A percentile compares a stretch with the other conserved stretches of the same genome.
These are phyloP conservation scores for Fusarium redolens DNA, from an alignment of 2,329 filamentous ascomycete species.

Conservation along the genomic window DNA sequence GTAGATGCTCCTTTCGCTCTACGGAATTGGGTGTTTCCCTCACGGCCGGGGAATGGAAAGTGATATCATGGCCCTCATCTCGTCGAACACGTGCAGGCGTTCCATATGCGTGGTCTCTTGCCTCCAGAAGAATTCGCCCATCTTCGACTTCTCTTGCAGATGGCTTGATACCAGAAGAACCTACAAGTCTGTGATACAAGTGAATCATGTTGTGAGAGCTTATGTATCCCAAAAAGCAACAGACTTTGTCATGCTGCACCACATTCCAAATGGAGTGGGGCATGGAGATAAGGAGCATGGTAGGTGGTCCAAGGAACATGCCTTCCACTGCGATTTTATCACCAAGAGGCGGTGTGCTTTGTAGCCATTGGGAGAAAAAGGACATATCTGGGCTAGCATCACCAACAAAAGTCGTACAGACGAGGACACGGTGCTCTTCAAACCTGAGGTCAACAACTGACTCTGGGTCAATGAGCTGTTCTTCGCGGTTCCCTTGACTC, in stretches of 20 bases:
- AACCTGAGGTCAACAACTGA: constrained; percentile 67
- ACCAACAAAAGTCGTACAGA: constrained; percentile 74
- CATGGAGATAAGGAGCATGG: constrained; percentile 75
- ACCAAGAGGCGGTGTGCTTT: constrained; percentile 66
- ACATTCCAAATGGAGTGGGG: constrained; percentile 72
- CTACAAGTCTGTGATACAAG: constrained; percentile 69
- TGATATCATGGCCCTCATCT: constrained; percentile 46
- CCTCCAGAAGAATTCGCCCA: constrained; percentile 66
- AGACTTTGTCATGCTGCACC: constrained; percentile 74
- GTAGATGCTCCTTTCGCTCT: constrained; percentile 41
- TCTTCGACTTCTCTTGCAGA: constrained; percentile 67
- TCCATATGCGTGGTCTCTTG: constrained; percentile 58
- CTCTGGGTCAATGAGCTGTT: constrained; percentile 59
- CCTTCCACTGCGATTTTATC: constrained; percentile 72
- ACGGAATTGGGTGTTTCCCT: constrained; percentile 39
- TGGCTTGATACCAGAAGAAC: constrained; percentile 56
- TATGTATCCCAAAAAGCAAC: constrained; percentile 73
- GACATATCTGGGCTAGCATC: constrained; percentile 74
- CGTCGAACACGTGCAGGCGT: constrained; percentile 46
- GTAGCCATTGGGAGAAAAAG: constrained; percentile 74
- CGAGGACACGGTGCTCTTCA: constrained; percentile 71
- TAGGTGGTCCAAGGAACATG: constrained; percentile 75
- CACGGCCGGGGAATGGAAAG: constrained; percentile 39
- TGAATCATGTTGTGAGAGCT: constrained; percentile 75
- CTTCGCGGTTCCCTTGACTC: constrained; percentile 45